Evolutionary conservation across 768 basidiomycete genomes (phyloP).

Genomic region (Leccinum variicolor): DNA sequence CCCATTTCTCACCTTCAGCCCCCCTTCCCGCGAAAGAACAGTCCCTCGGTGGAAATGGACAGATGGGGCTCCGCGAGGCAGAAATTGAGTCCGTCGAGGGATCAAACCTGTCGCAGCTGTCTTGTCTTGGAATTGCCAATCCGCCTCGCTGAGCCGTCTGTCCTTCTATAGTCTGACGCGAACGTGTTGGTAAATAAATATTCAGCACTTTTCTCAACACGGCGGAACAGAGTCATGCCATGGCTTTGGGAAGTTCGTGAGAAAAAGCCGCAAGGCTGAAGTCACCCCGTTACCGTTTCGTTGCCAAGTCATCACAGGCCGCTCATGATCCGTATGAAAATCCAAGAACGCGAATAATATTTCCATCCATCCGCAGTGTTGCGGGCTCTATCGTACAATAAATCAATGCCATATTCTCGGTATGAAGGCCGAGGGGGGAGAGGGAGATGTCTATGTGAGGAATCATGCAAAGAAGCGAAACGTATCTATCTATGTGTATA

Average conservation of each 20-base stretch:
- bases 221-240: neutral
- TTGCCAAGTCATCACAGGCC: constrained; percentile 10
- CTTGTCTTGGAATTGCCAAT: neutral
- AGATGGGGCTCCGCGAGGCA: neutral
- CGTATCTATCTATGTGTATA: constrained; percentile 36
- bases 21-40: neutral
- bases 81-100: neutral
- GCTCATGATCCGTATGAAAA: constrained; percentile 1
- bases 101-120: neutral
- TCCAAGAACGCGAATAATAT: constrained; percentile 30
- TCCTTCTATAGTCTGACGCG: constrained; percentile 8
- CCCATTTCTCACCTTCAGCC: neutral
- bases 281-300: constrained; percentile 15
- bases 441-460: constrained; percentile 27
- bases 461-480: constrained; percentile 21
- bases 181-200: constrained; percentile 7
- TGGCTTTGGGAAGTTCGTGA: neutral
- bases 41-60: neutral
- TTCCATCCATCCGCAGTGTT: constrained; percentile 29
- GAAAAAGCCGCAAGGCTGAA: neutral
- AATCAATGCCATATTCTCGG: constrained; percentile 34
- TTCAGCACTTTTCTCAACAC: neutral
- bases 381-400: constrained; percentile 33
- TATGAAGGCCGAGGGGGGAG: constrained; percentile 6
- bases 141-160: neutral